Evolutionary conservation across 306 rosid species (phyloP).

Genomic region (Casuarina glauca): DNA sequence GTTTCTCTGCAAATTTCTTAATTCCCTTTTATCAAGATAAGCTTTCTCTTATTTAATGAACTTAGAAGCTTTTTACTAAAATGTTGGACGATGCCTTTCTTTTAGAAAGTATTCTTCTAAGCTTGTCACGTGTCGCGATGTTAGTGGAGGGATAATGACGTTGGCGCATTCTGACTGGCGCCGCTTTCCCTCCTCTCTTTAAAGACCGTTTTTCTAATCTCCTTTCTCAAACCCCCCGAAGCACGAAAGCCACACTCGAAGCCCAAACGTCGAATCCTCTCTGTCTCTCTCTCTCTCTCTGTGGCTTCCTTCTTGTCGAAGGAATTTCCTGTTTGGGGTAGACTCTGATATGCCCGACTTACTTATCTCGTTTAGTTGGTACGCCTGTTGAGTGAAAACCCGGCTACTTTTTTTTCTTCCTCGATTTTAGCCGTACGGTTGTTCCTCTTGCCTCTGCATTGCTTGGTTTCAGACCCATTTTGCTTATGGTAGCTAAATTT

Average conservation of each 20-base stretch:
- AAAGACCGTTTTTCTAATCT: background rate
- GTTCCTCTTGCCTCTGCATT: slow-evolving; percentile 21
- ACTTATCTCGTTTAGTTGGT: background rate
- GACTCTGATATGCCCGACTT: background rate
- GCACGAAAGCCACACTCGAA: background rate
- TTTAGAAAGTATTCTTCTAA: too few species aligned
- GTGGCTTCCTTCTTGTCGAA: background rate
- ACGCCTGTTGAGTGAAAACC: background rate
- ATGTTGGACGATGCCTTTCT: too few species aligned
- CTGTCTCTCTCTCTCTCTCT: background rate
- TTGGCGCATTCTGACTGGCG: background rate
- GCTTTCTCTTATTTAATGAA: too few species aligned
- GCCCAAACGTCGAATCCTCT: background rate
- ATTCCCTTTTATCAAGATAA: too few species aligned
- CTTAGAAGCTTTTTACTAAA: too few species aligned
- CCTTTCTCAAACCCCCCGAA: background rate
- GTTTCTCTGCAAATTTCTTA: too few species aligned
- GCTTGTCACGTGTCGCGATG: too few species aligned
- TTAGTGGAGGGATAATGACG: too few species aligned
- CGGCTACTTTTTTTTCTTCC: slow-evolving; percentile 1
- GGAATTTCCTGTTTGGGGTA: slow-evolving; percentile 1
- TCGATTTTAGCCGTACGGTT: background rate
- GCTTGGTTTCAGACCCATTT: slow-evolving; percentile 1
- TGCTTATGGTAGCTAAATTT: background rate
- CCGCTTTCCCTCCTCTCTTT: background rate